Percentiles rank a stretch among this genome's conserved stretches.
Conservation (phyloP, 768 basidiomycete genomes). For the Hydnum rufescens region DNA sequence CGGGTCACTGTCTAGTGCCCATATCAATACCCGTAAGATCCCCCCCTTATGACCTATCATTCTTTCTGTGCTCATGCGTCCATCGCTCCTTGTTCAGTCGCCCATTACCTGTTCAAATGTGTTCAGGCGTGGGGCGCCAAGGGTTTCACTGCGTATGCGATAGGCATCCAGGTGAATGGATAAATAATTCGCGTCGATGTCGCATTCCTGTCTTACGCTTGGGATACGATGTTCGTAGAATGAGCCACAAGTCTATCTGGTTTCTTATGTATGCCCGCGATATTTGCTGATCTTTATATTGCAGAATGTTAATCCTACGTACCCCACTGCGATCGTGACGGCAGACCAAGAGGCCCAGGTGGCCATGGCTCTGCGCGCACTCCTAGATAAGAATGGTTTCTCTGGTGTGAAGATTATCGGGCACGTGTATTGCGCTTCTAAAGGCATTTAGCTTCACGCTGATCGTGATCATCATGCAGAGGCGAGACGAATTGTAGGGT, state of each 20-base stretch:
- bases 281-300: not conserved
- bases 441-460: no score
- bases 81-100: slow-evolving; percentile 25
- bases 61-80: not conserved
- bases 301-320: slow-evolving; percentile 36
- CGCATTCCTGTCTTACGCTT: not conserved
- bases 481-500: no score
- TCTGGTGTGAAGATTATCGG: slow-evolving; percentile 41
- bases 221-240: slow-evolving; percentile 25
- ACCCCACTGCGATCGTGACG: slow-evolving; percentile 42
- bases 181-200: slow-evolving; percentile 23
- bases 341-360: slow-evolving; percentile 38
- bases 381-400: slow-evolving; percentile 46
- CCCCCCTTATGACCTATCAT: not conserved
- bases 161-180: slow-evolving; percentile 30
- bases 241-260: slow-evolving; percentile 23
- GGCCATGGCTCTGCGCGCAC: slow-evolving; percentile 30
- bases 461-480: no score
- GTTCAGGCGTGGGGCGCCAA: slow-evolving; percentile 47
- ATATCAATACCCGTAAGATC: slow-evolving; percentile 3
- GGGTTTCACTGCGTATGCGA: slow-evolving; percentile 41
- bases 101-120: slow-evolving; percentile 50
- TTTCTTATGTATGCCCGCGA: no score
- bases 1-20: slow-evolving; percentile 2
- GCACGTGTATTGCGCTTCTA: not conserved